Base-by-base conservation (phyloP, 2,329 filamentous ascomycete species). In the Cercospora janseana region DNA sequence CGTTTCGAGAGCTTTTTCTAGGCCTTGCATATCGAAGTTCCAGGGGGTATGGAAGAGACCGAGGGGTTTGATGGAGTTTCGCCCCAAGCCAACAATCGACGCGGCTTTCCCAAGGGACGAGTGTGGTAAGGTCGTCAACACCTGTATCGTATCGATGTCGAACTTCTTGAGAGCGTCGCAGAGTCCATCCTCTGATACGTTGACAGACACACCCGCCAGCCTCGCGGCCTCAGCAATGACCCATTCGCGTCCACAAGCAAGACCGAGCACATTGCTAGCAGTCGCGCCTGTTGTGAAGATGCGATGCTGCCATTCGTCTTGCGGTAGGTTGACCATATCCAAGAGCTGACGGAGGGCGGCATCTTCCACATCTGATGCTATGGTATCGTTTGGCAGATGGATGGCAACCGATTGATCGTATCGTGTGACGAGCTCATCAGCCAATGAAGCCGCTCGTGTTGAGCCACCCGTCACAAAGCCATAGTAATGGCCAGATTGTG, bases 391-490 rank as follows among this genome's bases (percentile, higher is more conserved):
- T 0, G 88, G 85, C 1, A 95, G 74, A 66, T 96, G 90, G 1
- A 95, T 87, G 51, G 85, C 79, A 4, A 90, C 83, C 67, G 91
- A 95, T 66, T 95, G 88, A 66, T 96, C 91, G 54, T 85, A 79
- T 6, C 81, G 79, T 4, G 84, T 84, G 54, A 92, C 89, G n/a
- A 95, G 71, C 57, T 89, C 86, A 67, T 96, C 92, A 1, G 89
- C 91, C 46, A 88, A 80, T 59, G 86, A 79, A 24, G 90, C 90
- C 18, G 89, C 82, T 4, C 89, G 88, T 0, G 91, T 87, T 6
- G 79, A 76, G 10, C 88, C 87, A 35, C 92, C 92, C 0, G 85
- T 95, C 4, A 96, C 86, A 66, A 96, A 95, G 52, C 89, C 91
- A 67, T 88, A 94, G 75, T 94, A 95, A 47, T 82, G 81, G 8